Evolutionary conservation across 306 rosid genomes (phyloP).

Genomic region (Cucumis cinereus): DNA sequence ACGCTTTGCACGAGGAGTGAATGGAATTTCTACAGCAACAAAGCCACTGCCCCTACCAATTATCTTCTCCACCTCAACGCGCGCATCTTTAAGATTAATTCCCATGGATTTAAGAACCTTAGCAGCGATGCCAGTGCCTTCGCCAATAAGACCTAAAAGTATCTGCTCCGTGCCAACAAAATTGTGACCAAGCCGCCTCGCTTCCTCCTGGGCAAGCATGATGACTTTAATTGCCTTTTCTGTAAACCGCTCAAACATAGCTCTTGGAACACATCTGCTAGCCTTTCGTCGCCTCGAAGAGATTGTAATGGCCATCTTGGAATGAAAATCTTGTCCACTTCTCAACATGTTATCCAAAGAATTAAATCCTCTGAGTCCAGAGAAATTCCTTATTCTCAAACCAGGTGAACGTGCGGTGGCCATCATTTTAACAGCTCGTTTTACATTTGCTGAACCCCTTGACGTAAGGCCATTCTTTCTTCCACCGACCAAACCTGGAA

Average conservation of each 20-base stretch:
- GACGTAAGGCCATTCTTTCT: conserved; percentile 33
- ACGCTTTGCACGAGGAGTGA: conserved; percentile 98
- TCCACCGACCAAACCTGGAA: conserved; percentile 46
- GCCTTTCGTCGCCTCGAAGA: conserved; percentile 43
- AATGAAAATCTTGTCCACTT: conserved; percentile 44
- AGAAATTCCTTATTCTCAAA: conserved; percentile 39
- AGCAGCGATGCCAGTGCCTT: conserved; percentile 97
- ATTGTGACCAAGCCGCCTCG: conserved; percentile 96
- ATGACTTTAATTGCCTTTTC: conserved; percentile 96
- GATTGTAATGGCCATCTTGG: conserved; percentile 37
- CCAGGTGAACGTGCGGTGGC: conserved; percentile 30
- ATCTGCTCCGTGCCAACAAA: conserved; percentile 99
- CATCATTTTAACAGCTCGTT: conserved; percentile 47
- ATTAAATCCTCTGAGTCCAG: conserved; percentile 59
- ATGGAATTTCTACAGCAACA: conserved; percentile 96
- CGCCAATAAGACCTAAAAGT: conserved; percentile 95
- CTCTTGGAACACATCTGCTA: conserved; percentile 55
- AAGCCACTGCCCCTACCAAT: conserved; percentile 99
- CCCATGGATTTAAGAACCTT: conserved; percentile 97
- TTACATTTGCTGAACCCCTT: conserved; percentile 45
- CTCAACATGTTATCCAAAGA: conserved; percentile 48
- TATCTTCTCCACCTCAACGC: conserved; percentile 96
- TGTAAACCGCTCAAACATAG: conserved; percentile 98
- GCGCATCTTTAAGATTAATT: conserved; percentile 92
- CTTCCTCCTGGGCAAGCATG: conserved; percentile 99